These are phyloP conservation scores for Epicoccum nigrum DNA, from an alignment of 2,329 filamentous ascomycete species.

Conservation along the genomic window DNA sequence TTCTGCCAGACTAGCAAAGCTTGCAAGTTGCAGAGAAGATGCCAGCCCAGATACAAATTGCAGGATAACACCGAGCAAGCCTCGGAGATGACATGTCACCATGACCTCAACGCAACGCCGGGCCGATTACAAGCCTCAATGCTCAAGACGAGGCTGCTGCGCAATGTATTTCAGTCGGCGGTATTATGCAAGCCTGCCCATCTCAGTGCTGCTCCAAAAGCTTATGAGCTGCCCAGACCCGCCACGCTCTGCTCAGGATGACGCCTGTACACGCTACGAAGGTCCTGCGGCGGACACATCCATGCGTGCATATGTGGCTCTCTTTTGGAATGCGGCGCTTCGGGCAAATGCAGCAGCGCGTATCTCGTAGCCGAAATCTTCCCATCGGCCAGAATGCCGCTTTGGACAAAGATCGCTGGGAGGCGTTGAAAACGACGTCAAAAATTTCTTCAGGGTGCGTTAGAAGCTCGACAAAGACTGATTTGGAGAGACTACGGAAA, in stretches of 20 bases:
- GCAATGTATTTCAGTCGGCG: neutral
- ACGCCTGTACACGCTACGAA: slow-evolving; percentile 2
- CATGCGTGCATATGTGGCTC: slow-evolving; percentile 3
- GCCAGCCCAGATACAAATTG: neutral
- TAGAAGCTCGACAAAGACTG: neutral
- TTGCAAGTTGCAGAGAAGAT: neutral
- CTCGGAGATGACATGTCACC: neutral
- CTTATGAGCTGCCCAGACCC: neutral
- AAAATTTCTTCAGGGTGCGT: slow-evolving; percentile 1
- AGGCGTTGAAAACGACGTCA: slow-evolving; percentile 2
- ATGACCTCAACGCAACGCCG: neutral
- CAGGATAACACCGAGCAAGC: neutral
- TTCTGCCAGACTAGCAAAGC: slow-evolving; percentile 7
- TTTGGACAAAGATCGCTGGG: slow-evolving; percentile 3
- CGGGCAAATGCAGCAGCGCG: neutral
- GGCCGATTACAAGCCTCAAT: neutral
- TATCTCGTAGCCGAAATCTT: neutral
- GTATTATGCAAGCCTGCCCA: slow-evolving; percentile 2
- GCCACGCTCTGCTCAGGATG: neutral
- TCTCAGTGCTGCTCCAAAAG: neutral
- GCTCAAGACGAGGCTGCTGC: slow-evolving; percentile 2
- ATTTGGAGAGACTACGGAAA: neutral
- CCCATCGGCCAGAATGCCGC: slow-evolving; percentile 1
- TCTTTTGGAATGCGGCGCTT: neutral
- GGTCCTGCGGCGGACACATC: slow-evolving; percentile 9